These are phyloP conservation scores for Lentinula boryana DNA, from an alignment of 768 basidiomycete genomes.

Conservation along the genomic window DNA sequence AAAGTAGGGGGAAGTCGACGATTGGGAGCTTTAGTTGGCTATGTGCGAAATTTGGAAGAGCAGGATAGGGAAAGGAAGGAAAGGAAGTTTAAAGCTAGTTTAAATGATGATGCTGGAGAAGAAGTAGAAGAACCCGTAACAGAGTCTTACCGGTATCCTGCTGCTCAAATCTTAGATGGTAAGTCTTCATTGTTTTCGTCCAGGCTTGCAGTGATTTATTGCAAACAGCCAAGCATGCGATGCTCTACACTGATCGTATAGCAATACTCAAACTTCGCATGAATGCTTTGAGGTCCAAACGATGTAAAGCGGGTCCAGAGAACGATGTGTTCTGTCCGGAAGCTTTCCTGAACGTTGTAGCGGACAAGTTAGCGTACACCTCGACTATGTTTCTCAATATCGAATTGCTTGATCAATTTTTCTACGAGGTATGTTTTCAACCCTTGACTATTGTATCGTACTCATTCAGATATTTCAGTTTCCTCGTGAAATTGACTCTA, in stretches of 20 bases:
- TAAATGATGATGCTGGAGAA: slow-evolving; percentile 23
- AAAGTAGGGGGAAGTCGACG: slow-evolving; percentile 86
- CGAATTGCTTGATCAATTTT: slow-evolving; percentile 96
- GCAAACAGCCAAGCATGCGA: slow-evolving; percentile 79
- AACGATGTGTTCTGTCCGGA: slow-evolving; percentile 92
- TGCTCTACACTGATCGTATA: slow-evolving; percentile 79
- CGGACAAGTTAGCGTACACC: slow-evolving; percentile 93
- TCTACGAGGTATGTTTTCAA: slow-evolving; percentile 72
- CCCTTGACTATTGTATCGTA: background rate
- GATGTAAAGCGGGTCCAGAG: slow-evolving; percentile 84
- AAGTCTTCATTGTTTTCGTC: slow-evolving; percentile 37
- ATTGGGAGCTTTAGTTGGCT: slow-evolving; percentile 67
- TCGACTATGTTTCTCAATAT: slow-evolving; percentile 99
- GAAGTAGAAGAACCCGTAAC: slow-evolving; percentile 29
- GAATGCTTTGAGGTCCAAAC: slow-evolving; percentile 79
- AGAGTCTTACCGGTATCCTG: slow-evolving; percentile 86
- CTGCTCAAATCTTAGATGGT: slow-evolving; percentile 84
- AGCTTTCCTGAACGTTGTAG: slow-evolving; percentile 93
- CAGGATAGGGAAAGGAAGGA: slow-evolving; percentile 60
- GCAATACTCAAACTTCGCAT: slow-evolving; percentile 81
- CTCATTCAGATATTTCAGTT: slow-evolving; percentile 48
- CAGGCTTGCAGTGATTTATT: slow-evolving; percentile 8
- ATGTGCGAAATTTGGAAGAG: slow-evolving; percentile 81
- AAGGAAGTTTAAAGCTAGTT: slow-evolving; percentile 37
- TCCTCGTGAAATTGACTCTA: slow-evolving; percentile 94